Base-by-base conservation (phyloP, 352 stramenopile genomes). In the Thraustochytrium sp. region DNA sequence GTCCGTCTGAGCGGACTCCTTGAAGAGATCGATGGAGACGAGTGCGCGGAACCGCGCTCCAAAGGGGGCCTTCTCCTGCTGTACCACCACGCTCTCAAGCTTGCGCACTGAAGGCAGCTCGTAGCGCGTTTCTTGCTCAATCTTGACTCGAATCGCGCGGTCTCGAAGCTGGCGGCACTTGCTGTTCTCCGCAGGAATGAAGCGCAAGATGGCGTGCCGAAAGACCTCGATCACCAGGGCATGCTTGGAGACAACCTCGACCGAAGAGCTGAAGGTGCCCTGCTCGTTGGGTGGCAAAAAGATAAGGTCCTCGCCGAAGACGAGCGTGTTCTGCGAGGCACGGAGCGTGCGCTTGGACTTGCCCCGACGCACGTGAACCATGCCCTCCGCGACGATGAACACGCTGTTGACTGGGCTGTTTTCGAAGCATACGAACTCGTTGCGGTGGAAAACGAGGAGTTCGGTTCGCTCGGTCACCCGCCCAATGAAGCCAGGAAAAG, bases 41-140 rank as follows among this genome's bases (percentile, higher is more conserved):
- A 82, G 74, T 16, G 74, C 74, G 31, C 36, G 49, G 36, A 51
- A 82, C 26, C 74, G 36, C 21, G 36, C 56, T 1, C 74, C 74
- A 77, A 82, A 82, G 21, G 74, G 74, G 16, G 74, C 74, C 13
- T 21, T n/a, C 26, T 82, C 51, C 46, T 82, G 74, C 18, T 48
- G 34, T 5, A 1, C 13, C 8, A 82, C 31, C 18, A 82, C 74
- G 2, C 9, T 34, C 0, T 16, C 51, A 4, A 82, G 38, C 54
- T 82, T 76, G 29, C 56, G 51, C 11, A 44, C 40, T 4, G 36
- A 4, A 44, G 59, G 59, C 59, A 44, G 65, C 40, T 36, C 5
- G 40, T 38, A 54, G 4, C 37, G 23, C 21, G 38, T 40, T 26
- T 75, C 40, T 75, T 75, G 36, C 4, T 51, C 36, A 0, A 75